These are phyloP conservation scores for Xylaria acuta DNA, from an alignment of 495 filamentous ascomycete genomes.

Conservation along the genomic window DNA sequence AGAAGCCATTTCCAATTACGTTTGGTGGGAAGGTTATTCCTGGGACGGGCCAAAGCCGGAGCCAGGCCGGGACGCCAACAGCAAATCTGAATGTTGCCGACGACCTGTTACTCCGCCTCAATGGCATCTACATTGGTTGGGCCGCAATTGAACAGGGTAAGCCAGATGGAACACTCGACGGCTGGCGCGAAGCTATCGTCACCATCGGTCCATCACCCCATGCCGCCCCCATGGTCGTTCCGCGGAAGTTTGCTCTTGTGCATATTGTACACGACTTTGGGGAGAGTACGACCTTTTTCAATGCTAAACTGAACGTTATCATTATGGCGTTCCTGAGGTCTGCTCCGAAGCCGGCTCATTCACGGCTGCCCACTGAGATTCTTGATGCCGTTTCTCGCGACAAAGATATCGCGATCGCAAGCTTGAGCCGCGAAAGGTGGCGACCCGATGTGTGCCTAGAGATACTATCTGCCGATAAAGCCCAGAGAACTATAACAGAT, in stretches of 20 bases:
- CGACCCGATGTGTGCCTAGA: slow-evolving; percentile 44
- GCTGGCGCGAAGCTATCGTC: slow-evolving; percentile 63
- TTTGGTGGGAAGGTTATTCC: slow-evolving; percentile 54
- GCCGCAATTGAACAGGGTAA: slow-evolving; percentile 46
- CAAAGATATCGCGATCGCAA: slow-evolving; percentile 53
- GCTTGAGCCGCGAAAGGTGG: slow-evolving; percentile 64
- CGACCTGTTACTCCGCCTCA: slow-evolving; percentile 55
- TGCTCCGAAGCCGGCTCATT: slow-evolving; percentile 41
- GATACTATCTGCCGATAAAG: slow-evolving; percentile 37
- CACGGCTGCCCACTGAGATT: slow-evolving; percentile 46
- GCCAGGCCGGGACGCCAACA: slow-evolving; percentile 43
- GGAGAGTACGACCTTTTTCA: slow-evolving; percentile 38
- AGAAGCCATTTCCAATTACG: slow-evolving; percentile 63
- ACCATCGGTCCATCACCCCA: slow-evolving; percentile 53
- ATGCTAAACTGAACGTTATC: slow-evolving; percentile 54
- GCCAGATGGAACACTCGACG: slow-evolving; percentile 20
- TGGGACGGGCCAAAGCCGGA: slow-evolving; percentile 41
- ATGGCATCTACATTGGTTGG: slow-evolving; percentile 71
- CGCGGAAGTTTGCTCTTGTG: slow-evolving; percentile 47
- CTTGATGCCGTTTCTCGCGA: slow-evolving; percentile 56
- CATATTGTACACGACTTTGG: slow-evolving; percentile 59
- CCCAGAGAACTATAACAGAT: slow-evolving; percentile 40
- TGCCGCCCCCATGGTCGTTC: slow-evolving; percentile 45
- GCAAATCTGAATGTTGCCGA: slow-evolving; percentile 55
- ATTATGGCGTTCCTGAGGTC: slow-evolving; percentile 62